These are phyloP conservation scores for Avena insularis DNA, from an alignment of 176 grass and related monocot species.

Conservation along the genomic window DNA sequence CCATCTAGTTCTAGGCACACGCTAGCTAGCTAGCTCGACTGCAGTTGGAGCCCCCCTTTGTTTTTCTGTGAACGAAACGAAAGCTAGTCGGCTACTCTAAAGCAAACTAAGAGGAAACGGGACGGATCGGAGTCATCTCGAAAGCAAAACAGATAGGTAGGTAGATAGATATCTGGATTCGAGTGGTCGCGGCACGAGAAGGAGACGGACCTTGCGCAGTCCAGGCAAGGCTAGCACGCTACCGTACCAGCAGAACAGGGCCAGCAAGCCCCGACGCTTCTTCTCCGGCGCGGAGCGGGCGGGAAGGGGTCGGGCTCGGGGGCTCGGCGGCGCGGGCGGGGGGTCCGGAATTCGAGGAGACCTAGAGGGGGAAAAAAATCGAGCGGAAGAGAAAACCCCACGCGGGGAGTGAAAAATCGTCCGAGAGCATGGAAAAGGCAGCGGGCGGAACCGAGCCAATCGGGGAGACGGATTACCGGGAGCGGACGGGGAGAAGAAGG, in stretches of 20 bases:
- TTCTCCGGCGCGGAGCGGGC: neutral
- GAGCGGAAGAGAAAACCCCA: neutral
- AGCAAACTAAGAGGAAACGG: no score
- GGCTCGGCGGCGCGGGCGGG: neutral
- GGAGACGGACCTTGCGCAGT: neutral
- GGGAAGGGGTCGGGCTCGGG: no score
- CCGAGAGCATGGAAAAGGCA: no score
- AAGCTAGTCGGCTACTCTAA: neutral
- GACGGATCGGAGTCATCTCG: neutral
- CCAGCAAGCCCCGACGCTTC: neutral
- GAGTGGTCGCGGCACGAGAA: neutral
- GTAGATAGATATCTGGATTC: neutral
- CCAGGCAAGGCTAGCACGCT: neutral
- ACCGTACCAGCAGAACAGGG: neutral
- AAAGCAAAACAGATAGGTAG: no score
- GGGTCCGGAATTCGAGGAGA: neutral
- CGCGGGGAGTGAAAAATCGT: neutral
- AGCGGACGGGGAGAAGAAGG: no score
- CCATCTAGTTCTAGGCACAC: neutral
- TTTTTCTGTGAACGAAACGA: neutral
- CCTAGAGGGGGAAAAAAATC: neutral
- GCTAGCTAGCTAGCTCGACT: neutral
- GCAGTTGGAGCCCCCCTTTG: neutral
- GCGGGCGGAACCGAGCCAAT: neutral
- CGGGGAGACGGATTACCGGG: no score